phyloP scores from a whole-genome alignment of 176 grass and related monocot genomes.

The Aegilops longissima region DNA sequence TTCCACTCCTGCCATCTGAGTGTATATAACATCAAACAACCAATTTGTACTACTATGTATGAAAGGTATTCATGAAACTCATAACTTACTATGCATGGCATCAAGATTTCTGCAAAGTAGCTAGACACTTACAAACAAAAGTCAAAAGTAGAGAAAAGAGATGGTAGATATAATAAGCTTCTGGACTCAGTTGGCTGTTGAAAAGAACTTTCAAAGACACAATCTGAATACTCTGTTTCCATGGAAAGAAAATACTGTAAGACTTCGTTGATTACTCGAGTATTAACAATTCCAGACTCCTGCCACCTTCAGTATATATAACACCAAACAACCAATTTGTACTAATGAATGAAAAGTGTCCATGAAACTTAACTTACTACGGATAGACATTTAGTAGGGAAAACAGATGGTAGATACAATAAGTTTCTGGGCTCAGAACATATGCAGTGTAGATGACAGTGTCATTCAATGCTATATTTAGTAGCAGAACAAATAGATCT shows the following conservation, averaged over 20 bases:
- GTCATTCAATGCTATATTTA: neutral
- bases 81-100: neutral
- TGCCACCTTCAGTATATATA: neutral
- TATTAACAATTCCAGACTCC: neutral
- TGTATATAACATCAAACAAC: neutral
- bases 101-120: neutral
- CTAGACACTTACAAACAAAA: neutral
- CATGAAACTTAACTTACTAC: neutral
- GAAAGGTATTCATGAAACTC: neutral
- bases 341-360: neutral
- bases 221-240: slow-evolving; percentile 73
- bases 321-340: neutral
- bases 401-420: neutral
- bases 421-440: neutral
- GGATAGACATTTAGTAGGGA: neutral
- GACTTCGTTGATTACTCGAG: neutral
- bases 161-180: too few relatives aligned
- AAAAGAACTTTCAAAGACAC: slow-evolving; percentile 93
- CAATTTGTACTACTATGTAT: neutral
- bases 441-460: neutral
- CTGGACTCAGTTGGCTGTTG: slow-evolving; percentile 70
- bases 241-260: slow-evolving; percentile 17
- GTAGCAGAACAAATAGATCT: neutral
- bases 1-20: neutral
- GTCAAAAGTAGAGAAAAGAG: too few relatives aligned